A percentile compares a stretch with the other conserved stretches of the same genome.
phyloP scores from a whole-genome alignment of 805 yeast species.

The Saccharomyces cerevisiae region DNA sequence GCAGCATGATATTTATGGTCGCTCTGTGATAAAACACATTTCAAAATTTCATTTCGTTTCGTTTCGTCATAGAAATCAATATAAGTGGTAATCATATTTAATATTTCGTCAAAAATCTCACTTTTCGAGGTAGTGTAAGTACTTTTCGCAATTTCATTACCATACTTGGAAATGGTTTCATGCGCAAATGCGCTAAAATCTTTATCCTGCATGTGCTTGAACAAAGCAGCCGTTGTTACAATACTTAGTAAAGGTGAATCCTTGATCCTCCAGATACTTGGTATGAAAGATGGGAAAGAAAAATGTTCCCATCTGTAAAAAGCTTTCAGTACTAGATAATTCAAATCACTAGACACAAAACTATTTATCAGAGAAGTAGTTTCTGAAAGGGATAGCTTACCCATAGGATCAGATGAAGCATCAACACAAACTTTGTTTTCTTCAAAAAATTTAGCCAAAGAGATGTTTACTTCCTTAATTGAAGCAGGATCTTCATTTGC shows the following conservation, averaged over 20 bases:
- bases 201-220: neutral
- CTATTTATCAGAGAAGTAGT: conserved; percentile 3
- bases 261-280: conserved; percentile 4
- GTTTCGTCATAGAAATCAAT: conserved; percentile 8
- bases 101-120: neutral
- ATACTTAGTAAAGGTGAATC: neutral
- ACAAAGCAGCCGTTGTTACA: neutral
- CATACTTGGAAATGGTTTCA: neutral
- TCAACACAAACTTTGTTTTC: conserved; percentile 5
- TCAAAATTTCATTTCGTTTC: conserved; percentile 20
- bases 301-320: conserved; percentile 11
- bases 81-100: conserved; percentile 2
- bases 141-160: neutral
- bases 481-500: neutral
- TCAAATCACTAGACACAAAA: conserved; percentile 2
- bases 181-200: neutral
- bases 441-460: conserved; percentile 5
- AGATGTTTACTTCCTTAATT: neutral
- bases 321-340: conserved; percentile 5
- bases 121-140: neutral
- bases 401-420: neutral
- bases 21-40: conserved; percentile 22
- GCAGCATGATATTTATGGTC: conserved; percentile 27
- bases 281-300: conserved; percentile 1
- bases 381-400: neutral